Evolutionary conservation across 1,284 basidiomycete genomes (phyloP).

Genomic region (Flammula alnicola): DNA sequence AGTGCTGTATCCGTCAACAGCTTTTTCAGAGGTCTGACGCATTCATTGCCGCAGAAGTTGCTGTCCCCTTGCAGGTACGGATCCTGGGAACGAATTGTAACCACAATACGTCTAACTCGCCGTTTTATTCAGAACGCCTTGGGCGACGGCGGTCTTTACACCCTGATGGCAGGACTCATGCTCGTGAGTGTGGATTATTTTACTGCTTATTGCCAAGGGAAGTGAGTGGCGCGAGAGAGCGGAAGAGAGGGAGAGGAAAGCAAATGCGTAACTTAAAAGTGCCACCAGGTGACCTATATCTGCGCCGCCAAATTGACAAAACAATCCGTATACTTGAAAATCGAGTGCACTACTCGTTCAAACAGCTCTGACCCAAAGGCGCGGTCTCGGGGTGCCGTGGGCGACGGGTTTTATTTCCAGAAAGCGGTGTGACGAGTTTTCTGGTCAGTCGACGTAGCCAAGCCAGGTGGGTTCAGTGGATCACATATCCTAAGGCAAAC

Average conservation of each 20-base stretch:
- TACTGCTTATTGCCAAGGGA: conserved; percentile 3
- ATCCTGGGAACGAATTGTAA: background rate
- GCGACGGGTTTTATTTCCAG: no score
- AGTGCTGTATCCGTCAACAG: conserved; percentile 77
- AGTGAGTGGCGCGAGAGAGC: conserved; percentile 9
- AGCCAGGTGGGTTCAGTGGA: no score
- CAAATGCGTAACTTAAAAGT: background rate
- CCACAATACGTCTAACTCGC: no score
- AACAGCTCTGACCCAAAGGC: no score
- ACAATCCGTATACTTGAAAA: no score
- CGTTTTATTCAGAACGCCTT: conserved; percentile 4
- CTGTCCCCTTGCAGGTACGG: conserved; percentile 65
- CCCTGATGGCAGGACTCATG: conserved; percentile 12
- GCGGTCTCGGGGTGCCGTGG: no score
- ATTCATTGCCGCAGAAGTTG: conserved; percentile 73
- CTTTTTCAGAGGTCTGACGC: conserved; percentile 65
- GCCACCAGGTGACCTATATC: background rate
- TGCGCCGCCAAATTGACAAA: no score
- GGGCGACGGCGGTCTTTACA: conserved; percentile 11
- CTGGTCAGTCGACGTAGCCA: no score
- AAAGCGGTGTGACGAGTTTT: no score
- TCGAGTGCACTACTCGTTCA: no score
- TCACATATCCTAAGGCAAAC: no score
- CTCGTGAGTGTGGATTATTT: background rate
- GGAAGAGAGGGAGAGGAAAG: conserved; percentile 1